Percentiles rank a stretch among this genome's conserved stretches.
phyloP scores from a whole-genome alignment of 108 stramenopile genomes.

The Cyclotella distinguenda region DNA sequence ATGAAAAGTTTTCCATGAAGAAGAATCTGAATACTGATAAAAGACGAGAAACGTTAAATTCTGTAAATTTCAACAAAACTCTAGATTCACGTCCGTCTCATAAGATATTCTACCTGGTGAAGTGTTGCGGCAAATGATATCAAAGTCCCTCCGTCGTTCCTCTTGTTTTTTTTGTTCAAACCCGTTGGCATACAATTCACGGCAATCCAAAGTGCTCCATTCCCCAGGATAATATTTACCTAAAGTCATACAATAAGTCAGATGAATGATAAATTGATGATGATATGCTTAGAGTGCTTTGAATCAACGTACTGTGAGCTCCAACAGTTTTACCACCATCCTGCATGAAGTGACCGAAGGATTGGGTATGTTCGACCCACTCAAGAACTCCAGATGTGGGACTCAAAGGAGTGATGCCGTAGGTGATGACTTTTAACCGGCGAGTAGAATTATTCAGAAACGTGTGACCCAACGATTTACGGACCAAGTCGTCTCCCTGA shows the following conservation, averaged over 20 bases:
- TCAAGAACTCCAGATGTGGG: slow-evolving; percentile 93
- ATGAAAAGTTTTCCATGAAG: slow-evolving; percentile 91
- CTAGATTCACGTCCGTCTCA: neutral
- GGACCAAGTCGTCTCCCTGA: slow-evolving; percentile 10
- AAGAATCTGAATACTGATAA: slow-evolving; percentile 88
- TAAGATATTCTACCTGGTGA: slow-evolving; percentile 6
- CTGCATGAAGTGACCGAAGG: slow-evolving; percentile 62
- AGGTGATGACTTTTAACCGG: slow-evolving; percentile 74
- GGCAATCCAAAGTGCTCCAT: slow-evolving; percentile 9
- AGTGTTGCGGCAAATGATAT: slow-evolving; percentile 4
- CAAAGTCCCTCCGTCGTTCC: neutral
- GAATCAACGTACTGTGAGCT: slow-evolving; percentile 76
- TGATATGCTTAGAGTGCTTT: slow-evolving; percentile 47
- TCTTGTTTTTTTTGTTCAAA: neutral
- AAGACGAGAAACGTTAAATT: neutral
- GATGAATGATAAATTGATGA: neutral
- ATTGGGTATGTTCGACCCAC: slow-evolving; percentile 91
- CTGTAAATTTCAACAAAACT: neutral
- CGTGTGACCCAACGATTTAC: slow-evolving; percentile 4
- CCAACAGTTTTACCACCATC: slow-evolving; percentile 45
- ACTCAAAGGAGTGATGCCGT: slow-evolving; percentile 86
- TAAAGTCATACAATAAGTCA: neutral
- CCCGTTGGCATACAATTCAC: neutral
- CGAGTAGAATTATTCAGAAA: slow-evolving; percentile 8
- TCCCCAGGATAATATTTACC: no score